phyloP scores from a whole-genome alignment of 1,139 yeast species.

The Pichia sp. region DNA sequence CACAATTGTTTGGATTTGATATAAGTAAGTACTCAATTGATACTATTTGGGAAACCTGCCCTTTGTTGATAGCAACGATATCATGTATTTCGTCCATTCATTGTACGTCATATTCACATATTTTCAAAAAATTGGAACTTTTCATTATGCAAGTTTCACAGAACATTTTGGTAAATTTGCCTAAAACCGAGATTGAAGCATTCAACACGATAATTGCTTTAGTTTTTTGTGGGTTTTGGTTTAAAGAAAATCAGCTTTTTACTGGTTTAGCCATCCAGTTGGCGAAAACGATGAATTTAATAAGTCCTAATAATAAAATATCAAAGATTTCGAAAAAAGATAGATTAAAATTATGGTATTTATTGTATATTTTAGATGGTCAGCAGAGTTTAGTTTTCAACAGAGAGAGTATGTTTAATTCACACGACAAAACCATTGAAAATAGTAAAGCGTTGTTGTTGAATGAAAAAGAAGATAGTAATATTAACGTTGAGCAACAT shows the following conservation, averaged over 20 bases:
- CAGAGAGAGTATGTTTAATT: constrained; percentile 45
- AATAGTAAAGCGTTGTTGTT: constrained; percentile 33
- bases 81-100: constrained; percentile 59
- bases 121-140: constrained; percentile 32
- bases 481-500: background rate
- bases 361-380: constrained; percentile 60
- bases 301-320: constrained; percentile 18
- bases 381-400: constrained; percentile 59
- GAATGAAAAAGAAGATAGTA: background rate
- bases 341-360: constrained; percentile 55
- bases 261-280: constrained; percentile 61
- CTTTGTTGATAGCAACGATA: constrained; percentile 52
- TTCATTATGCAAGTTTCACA: constrained; percentile 41
- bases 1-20: constrained; percentile 61
- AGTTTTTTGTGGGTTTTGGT: constrained; percentile 63
- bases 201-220: constrained; percentile 56
- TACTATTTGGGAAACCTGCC: constrained; percentile 47
- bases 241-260: constrained; percentile 55
- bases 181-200: constrained; percentile 37
- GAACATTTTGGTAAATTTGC: constrained; percentile 32
- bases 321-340: constrained; percentile 32
- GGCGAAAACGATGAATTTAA: constrained; percentile 48
- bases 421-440: constrained; percentile 35
- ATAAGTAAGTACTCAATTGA: constrained; percentile 43
- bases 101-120: constrained; percentile 37